Evolutionary conservation across 2,329 filamentous ascomycete species (phyloP).

Genomic region (Botrytis byssoidea): DNA sequence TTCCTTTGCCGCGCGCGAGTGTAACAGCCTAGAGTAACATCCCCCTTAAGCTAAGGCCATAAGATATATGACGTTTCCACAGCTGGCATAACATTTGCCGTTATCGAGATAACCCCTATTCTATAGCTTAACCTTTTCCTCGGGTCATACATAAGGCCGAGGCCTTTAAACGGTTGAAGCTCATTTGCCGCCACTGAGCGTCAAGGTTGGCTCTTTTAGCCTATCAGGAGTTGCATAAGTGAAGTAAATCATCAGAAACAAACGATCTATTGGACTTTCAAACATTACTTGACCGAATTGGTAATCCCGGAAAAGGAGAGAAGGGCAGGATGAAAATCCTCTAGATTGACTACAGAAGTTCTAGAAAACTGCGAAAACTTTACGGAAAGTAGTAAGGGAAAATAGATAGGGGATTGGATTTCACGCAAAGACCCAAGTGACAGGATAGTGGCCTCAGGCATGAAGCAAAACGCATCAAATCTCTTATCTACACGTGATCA

Average conservation of each 20-base stretch:
- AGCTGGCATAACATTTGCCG: background rate
- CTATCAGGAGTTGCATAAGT: background rate
- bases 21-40: slow-evolving; percentile 15
- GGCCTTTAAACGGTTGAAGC: background rate
- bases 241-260: background rate
- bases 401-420: background rate
- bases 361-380: background rate
- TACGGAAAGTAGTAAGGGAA: too few species aligned
- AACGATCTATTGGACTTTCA: slow-evolving; percentile 2
- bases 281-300: background rate
- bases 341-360: background rate
- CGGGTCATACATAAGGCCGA: slow-evolving; percentile 3
- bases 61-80: slow-evolving; percentile 14
- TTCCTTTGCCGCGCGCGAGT: slow-evolving; percentile 18
- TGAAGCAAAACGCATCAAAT: background rate
- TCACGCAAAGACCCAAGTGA: background rate
- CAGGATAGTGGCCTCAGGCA: background rate
- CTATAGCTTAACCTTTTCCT: slow-evolving; percentile 10
- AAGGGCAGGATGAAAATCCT: background rate
- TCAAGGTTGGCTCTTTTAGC: background rate
- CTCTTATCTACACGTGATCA: slow-evolving; percentile 17
- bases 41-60: background rate
- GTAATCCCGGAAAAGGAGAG: slow-evolving; percentile 1
- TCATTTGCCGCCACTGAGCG: slow-evolving; percentile 18
- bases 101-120: slow-evolving; percentile 16